Evolutionary conservation across 805 yeast genomes (phyloP).

Genomic region (Starmerella sirachaensis): DNA sequence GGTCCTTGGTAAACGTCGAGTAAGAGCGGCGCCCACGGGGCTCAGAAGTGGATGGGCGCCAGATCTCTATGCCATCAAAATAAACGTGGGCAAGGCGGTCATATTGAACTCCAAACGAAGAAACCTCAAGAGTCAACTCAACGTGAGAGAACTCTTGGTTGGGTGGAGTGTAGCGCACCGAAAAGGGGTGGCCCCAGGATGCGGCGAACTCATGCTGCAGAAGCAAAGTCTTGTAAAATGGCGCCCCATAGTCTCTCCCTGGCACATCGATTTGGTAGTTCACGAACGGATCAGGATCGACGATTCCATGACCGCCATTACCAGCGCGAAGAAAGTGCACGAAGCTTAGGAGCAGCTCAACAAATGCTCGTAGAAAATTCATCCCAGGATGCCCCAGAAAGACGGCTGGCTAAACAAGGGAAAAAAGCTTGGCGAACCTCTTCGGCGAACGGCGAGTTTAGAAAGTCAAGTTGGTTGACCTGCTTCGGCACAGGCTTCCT

Average conservation of each 20-base stretch:
- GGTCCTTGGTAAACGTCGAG: slow-evolving; percentile 51
- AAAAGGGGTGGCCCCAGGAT: slow-evolving; percentile 27
- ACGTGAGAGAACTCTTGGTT: slow-evolving; percentile 27
- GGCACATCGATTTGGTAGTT: slow-evolving; percentile 11
- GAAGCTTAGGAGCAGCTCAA: too few relatives aligned
- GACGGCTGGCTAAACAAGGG: too few relatives aligned
- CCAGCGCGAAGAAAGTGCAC: too few relatives aligned
- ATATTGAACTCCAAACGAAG: slow-evolving; percentile 29
- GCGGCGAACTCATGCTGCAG: slow-evolving; percentile 26
- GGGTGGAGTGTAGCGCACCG: slow-evolving; percentile 27
- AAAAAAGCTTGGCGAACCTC: too few relatives aligned
- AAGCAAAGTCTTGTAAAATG: slow-evolving; percentile 8
- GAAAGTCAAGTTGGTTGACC: too few relatives aligned
- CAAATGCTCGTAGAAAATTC: too few relatives aligned
- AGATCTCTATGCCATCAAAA: slow-evolving; percentile 47
- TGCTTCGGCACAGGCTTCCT: too few relatives aligned
- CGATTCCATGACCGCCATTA: too few relatives aligned
- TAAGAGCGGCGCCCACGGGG: slow-evolving; percentile 42
- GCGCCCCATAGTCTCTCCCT: slow-evolving; percentile 11
- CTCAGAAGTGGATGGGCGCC: slow-evolving; percentile 71
- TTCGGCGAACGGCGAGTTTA: too few relatives aligned
- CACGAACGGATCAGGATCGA: slow-evolving; percentile 2
- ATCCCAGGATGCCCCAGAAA: too few relatives aligned
- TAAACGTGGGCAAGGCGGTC: slow-evolving; percentile 35
- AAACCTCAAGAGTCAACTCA: slow-evolving; percentile 24